These are phyloP conservation scores for Mycogone perniciosa DNA, from an alignment of 2,329 filamentous ascomycete genomes.

Conservation along the genomic window DNA sequence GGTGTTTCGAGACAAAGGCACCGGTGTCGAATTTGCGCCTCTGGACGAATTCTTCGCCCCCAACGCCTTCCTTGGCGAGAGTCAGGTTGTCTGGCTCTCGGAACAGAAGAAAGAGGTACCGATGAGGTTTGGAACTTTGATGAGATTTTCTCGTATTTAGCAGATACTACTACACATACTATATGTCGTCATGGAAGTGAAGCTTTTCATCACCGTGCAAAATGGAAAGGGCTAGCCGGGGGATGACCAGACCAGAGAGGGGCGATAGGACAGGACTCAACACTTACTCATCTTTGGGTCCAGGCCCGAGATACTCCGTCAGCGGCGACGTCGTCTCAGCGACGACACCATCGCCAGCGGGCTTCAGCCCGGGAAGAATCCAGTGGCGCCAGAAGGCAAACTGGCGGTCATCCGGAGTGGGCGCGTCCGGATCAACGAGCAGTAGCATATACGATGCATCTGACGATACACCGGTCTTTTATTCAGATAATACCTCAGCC, in stretches of 20 bases:
- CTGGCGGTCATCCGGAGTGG: conserved; percentile 48
- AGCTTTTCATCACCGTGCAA: neutral
- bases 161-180: neutral
- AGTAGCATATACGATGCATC: conserved; percentile 39
- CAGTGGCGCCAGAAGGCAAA: conserved; percentile 52
- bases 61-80: conserved; percentile 36
- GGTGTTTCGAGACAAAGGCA: conserved; percentile 32
- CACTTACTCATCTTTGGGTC: conserved; percentile 41
- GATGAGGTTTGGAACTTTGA: conserved; percentile 40
- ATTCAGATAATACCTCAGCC: no score
- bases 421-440: conserved; percentile 49
- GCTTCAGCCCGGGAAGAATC: conserved; percentile 38
- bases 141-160: neutral
- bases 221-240: neutral
- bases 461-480: conserved; percentile 20
- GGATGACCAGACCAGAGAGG: neutral
- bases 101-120: conserved; percentile 41
- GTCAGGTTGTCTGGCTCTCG: conserved; percentile 31
- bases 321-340: conserved; percentile 28
- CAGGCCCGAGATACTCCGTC: conserved; percentile 39
- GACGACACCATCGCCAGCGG: conserved; percentile 20
- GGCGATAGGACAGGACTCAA: neutral
- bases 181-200: neutral
- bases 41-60: conserved; percentile 41
- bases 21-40: conserved; percentile 36